A percentile compares a stretch with the other conserved stretches of the same genome.
Conservation (phyloP, 805 yeast genomes). For the Candida sonorensis region DNA sequence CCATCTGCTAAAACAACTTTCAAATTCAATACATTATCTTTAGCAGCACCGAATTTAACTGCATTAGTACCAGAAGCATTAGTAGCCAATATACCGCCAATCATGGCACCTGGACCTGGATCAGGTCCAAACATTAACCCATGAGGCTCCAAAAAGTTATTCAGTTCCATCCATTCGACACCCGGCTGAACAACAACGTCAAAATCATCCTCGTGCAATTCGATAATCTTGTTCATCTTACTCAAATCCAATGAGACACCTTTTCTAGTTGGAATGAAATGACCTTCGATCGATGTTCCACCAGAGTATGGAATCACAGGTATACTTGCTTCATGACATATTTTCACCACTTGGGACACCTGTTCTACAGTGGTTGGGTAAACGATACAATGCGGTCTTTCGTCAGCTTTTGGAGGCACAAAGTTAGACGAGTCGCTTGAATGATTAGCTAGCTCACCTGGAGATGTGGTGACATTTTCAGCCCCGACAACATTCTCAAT, state of each 20-base stretch:
- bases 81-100: slow-evolving; percentile 72
- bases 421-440: slow-evolving; percentile 28
- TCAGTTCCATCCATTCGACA: slow-evolving; percentile 68
- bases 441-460: slow-evolving; percentile 24
- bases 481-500: slow-evolving; percentile 48
- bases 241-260: slow-evolving; percentile 57
- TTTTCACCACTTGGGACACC: slow-evolving; percentile 35
- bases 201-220: slow-evolving; percentile 54
- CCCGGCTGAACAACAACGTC: slow-evolving; percentile 78
- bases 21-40: slow-evolving; percentile 59
- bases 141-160: slow-evolving; percentile 41
- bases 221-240: slow-evolving; percentile 52
- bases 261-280: slow-evolving; percentile 60
- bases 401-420: slow-evolving; percentile 22
- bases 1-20: slow-evolving; percentile 82
- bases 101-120: slow-evolving; percentile 71
- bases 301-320: slow-evolving; percentile 75
- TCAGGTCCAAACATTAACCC: slow-evolving; percentile 68
- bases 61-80: slow-evolving; percentile 81
- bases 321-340: slow-evolving; percentile 44
- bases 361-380: slow-evolving; percentile 61
- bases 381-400: slow-evolving; percentile 38
- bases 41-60: slow-evolving; percentile 70
- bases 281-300: slow-evolving; percentile 76
- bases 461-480: slow-evolving; percentile 39